A percentile compares a stretch with the other conserved stretches of the same genome.
Evolutionary conservation across 225 moss, liverwort and hornwort genomes (phyloP).

Genomic region (Marchantia paleacea): DNA sequence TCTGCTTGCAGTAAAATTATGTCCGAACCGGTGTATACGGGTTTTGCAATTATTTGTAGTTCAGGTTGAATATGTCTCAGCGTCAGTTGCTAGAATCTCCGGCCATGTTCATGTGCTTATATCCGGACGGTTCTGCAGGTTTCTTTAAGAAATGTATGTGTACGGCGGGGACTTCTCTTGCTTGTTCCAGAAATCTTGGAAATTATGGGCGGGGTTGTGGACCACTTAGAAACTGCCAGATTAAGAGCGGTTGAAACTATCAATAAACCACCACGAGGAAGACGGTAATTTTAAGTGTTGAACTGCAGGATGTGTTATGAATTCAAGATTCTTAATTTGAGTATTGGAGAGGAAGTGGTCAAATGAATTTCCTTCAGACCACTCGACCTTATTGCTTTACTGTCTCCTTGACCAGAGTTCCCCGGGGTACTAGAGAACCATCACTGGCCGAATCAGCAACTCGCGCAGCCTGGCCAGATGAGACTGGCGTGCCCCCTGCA

Average conservation of each 20-base stretch:
- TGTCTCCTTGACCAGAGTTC: constrained; percentile 45
- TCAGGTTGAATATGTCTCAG: background rate
- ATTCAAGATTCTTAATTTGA: background rate
- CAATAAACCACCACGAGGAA: constrained; percentile 92
- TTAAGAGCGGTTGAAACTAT: constrained; percentile 76
- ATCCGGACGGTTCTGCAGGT: constrained; percentile 39
- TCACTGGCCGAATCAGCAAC: constrained; percentile 66
- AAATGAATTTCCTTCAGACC: background rate
- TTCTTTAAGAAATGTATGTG: constrained; percentile 67
- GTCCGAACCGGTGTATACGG: too few relatives aligned
- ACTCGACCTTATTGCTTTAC: constrained; percentile 13
- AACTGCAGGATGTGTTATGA: background rate
- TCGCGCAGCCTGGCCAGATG: constrained; percentile 67
- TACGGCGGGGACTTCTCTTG: constrained; percentile 74
- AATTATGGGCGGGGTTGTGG: constrained; percentile 79
- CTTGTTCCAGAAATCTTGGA: constrained; percentile 78
- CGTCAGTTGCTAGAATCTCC: background rate
- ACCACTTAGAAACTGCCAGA: constrained; percentile 75
- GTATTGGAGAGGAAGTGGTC: background rate
- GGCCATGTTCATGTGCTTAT: too few relatives aligned
- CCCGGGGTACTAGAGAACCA: constrained; percentile 51
- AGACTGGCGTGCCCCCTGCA: constrained; percentile 22
- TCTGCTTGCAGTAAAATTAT: background rate
- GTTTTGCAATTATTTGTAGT: background rate
- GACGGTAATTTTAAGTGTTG: constrained; percentile 44